Evolutionary conservation across 768 basidiomycete genomes (phyloP), one percentile per base, ranked within the genome.

Genomic region (Agrocybe chaxingu): DNA sequence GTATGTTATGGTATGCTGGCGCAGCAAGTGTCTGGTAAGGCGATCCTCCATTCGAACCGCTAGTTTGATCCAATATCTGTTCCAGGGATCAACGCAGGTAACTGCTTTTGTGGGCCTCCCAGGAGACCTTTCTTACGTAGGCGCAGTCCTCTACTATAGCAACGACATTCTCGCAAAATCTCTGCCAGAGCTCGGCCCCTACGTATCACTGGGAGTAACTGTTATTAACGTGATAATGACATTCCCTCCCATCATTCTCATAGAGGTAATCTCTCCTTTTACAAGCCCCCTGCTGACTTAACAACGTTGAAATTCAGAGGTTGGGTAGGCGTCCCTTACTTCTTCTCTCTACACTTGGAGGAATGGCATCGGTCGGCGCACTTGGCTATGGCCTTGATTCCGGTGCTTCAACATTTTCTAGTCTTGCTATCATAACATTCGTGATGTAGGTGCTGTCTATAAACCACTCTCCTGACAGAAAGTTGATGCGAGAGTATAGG

Each of bases 81-180:
- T 43, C 8, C 43, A 87, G 89, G 89, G 12, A 85, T 91, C 61
- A 92, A 90, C 64, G 88, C 87, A 61, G 79, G 85, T 81, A 55
- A 57, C 53, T 42, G 38, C 31, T 44, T 32, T 42, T 13, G 36
- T 40, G 13, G 40, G 11, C 8, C 32, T 35, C 13, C 33, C 19
- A 30, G 6, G 7, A 33, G 7, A 41, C 5, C 47, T 39, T 45
- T 34, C 47, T 50, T 51, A 56, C 47, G 18, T 18, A 29, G 51
- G 29, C 16, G 24, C 62, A 86, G 93, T 96, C 24, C 75, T 96
- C 48, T 96, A 93, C 66, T 96, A 95, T 69, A 91, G 88, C 68
- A 94, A 92, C 57, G 80, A 85, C 42, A 97, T 97, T 56, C 78
- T 97, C 19, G 80, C 84, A 19, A 87, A 81, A 51, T 78, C 91